Conservation (phyloP, 2,329 filamentous ascomycete genomes). For the Teratosphaeriaceae sp. region DNA sequence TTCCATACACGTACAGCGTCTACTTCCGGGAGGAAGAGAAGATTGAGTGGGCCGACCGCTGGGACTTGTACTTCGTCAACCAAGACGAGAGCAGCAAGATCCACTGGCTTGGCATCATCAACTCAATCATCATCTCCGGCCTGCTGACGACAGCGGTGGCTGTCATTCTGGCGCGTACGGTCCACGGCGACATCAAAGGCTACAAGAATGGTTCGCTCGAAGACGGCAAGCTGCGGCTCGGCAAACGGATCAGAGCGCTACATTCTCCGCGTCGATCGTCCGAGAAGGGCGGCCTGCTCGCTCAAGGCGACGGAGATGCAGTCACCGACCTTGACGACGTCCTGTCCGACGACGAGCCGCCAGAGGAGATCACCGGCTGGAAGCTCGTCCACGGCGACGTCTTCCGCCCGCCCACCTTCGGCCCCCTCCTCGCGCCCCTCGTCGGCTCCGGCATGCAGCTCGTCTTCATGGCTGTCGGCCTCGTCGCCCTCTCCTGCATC, state of each 20-base stretch:
- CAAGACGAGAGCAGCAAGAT: slow-evolving; percentile 75
- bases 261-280: slow-evolving; percentile 42
- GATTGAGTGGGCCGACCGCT: slow-evolving; percentile 76
- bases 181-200: slow-evolving; percentile 70
- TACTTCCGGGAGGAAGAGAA: slow-evolving; percentile 79
- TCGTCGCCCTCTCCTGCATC: slow-evolving; percentile 55
- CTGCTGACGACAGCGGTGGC: slow-evolving; percentile 71
- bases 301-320: slow-evolving; percentile 37
- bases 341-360: slow-evolving; percentile 60
- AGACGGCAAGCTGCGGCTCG: slow-evolving; percentile 53
- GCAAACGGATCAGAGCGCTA: slow-evolving; percentile 44
- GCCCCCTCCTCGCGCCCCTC: slow-evolving; percentile 68
- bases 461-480: slow-evolving; percentile 69
- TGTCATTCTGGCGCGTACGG: slow-evolving; percentile 72
- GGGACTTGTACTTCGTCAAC: slow-evolving; percentile 86
- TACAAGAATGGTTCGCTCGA: slow-evolving; percentile 61
- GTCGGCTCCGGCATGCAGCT: slow-evolving; percentile 83
- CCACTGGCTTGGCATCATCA: slow-evolving; percentile 84
- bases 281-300: slow-evolving; percentile 41
- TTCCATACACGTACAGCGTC: slow-evolving; percentile 84
- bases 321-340: slow-evolving; percentile 44
- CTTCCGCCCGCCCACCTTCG: slow-evolving; percentile 66
- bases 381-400: slow-evolving; percentile 85
- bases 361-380: slow-evolving; percentile 82
- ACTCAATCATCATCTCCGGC: slow-evolving; percentile 76